Evolutionary conservation across 1,284 basidiomycete species (phyloP), one percentile per base, ranked within the genome.

Genomic region (Ganoderma multipileum): DNA sequence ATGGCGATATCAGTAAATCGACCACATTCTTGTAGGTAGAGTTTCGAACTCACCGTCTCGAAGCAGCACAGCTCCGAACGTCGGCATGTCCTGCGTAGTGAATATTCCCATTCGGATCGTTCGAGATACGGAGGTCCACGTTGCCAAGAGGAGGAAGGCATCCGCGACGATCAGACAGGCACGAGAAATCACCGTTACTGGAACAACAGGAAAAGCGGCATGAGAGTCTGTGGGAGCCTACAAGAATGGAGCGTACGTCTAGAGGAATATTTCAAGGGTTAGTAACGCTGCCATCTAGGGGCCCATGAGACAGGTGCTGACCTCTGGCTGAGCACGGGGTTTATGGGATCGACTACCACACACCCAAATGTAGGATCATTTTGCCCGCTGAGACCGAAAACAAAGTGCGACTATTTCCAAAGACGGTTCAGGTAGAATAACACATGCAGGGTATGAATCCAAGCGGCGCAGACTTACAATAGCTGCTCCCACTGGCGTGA

Each of bases 101-200:
- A 20, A 28, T 12, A 44, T 44, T 5, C 59, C 18, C 26, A 30
- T 26, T 14, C n/a, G 14, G 7, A 41, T n/a, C 14, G 39, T 41
- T 12, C 59, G 36, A 7, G 39, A 38, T 23, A 61, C 60, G 2
- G 65, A 8, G 16, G 16, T n/a, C 59, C 65, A 66, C 3, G 65
- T 66, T n/a, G 47, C 50, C 28, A 66, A 12, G 47, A 66, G 18
- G 50, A 66, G 59, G 8, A 61, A 50, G 20, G n/a, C 26, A 11
- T 66, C 65, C 12, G 65, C 65, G 1, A 28, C 18, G 54, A 63
- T 62, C 50, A 57, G 60, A 20, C 60, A 57, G 3, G 47, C n/a
- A 3, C 65, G 60, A 12, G 65, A 66, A 8, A 42, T 44, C 5
- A 66, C 38, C 0, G 61, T 62, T 16, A 62, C 65, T 66, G 39